Evolutionary conservation across 768 basidiomycete species (phyloP).

Genomic region (Lentinula sp.): DNA sequence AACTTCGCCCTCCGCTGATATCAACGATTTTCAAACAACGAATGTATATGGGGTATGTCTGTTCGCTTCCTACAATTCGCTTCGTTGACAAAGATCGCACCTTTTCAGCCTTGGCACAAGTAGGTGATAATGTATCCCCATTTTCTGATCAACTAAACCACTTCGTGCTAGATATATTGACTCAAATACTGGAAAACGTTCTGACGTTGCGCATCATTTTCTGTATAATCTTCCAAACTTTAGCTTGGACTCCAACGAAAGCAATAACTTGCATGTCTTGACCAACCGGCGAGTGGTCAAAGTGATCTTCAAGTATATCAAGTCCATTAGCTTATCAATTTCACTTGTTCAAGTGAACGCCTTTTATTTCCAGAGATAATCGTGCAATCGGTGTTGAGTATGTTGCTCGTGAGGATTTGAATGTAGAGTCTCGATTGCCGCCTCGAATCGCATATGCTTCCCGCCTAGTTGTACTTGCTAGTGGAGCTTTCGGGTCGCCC

Average conservation of each 20-base stretch:
- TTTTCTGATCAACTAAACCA: background rate
- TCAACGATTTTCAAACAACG: constrained; percentile 22
- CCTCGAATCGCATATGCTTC: constrained; percentile 16
- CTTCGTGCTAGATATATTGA: constrained; percentile 32
- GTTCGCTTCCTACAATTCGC: background rate
- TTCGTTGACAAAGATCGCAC: background rate
- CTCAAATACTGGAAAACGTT: constrained; percentile 27
- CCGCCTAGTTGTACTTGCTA: constrained; percentile 22
- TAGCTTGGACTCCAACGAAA: constrained; percentile 11
- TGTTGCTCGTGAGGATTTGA: constrained; percentile 12
- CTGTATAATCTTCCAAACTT: constrained; percentile 22
- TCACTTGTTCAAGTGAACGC: background rate
- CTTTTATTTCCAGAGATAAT: constrained; percentile 3
- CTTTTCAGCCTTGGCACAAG: background rate
- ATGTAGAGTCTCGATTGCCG: background rate
- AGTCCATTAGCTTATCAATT: background rate
- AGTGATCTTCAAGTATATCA: constrained; percentile 21
- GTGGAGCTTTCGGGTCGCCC: constrained; percentile 27
- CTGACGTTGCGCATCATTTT: constrained; percentile 29
- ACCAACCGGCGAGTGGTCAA: constrained; percentile 18
- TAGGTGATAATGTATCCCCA: background rate
- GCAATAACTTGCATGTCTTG: constrained; percentile 7
- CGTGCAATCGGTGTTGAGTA: constrained; percentile 25
- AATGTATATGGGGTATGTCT: constrained; percentile 26
- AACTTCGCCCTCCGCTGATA: constrained; percentile 20